phyloP scores from a whole-genome alignment of 257 asterid genomes.

The Mentha longifolia region DNA sequence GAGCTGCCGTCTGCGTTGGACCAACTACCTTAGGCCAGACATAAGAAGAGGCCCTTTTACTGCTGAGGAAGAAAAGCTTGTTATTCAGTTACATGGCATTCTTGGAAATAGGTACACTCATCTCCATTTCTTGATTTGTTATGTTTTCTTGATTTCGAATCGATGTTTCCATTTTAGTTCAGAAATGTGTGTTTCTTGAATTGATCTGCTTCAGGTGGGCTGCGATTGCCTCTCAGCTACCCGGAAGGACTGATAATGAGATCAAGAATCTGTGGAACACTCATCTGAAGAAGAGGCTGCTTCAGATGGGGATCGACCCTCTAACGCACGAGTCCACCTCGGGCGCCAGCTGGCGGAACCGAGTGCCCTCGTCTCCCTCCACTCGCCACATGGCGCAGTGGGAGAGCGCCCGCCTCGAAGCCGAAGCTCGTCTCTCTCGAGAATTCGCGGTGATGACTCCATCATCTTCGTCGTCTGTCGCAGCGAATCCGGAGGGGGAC shows the following conservation, averaged over 20 bases:
- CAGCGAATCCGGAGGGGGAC: conserved; percentile 47
- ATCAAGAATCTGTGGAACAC: conserved; percentile 96
- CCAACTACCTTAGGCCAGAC: conserved; percentile 89
- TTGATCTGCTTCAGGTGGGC: conserved; percentile 65
- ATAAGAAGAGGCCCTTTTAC: conserved; percentile 82
- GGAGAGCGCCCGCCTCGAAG: conserved; percentile 86
- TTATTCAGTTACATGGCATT: conserved; percentile 82
- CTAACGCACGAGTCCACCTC: conserved; percentile 67
- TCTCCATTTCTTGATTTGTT: no score
- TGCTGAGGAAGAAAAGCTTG: conserved; percentile 77
- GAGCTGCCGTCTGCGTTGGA: conserved; percentile 90
- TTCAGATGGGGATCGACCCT: conserved; percentile 78
- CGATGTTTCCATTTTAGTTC: no score
- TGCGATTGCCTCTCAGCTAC: conserved; percentile 82
- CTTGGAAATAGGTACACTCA: conserved; percentile 76
- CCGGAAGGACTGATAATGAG: conserved; percentile 91
- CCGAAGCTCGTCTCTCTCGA: conserved; percentile 78
- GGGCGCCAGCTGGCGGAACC: conserved; percentile 24
- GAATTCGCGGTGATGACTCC: conserved; percentile 49
- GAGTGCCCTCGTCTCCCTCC: conserved; percentile 48
- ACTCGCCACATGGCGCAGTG: conserved; percentile 90
- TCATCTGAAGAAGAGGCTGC: conserved; percentile 71
- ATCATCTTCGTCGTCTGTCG: conserved; percentile 12
- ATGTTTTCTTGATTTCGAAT: no score
- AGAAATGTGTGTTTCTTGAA: no score